phyloP scores from a whole-genome alignment of 805 yeast genomes.

The Spencermartinsiella europaea region DNA sequence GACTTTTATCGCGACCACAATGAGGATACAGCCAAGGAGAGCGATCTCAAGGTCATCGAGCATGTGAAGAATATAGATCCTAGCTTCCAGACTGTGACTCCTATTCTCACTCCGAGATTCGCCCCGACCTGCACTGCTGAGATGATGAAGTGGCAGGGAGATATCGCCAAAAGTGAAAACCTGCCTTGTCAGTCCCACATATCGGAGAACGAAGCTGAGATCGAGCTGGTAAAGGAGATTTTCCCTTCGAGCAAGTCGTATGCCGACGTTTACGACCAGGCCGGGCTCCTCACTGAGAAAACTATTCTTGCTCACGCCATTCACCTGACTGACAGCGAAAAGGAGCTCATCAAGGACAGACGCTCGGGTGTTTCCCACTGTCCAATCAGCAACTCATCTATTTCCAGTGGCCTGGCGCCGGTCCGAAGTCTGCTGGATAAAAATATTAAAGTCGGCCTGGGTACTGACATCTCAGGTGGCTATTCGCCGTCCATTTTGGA shows the following conservation, averaged over 20 bases:
- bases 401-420: slow-evolving; percentile 88
- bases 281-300: slow-evolving; percentile 51
- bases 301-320: slow-evolving; percentile 90
- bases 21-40: slow-evolving; percentile 46
- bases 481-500: slow-evolving; percentile 59
- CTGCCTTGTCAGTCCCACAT: slow-evolving; percentile 86
- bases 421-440: slow-evolving; percentile 61
- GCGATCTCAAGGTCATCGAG: slow-evolving; percentile 52
- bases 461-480: slow-evolving; percentile 79
- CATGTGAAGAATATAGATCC: slow-evolving; percentile 55
- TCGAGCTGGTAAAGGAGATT: slow-evolving; percentile 61
- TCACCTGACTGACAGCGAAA: slow-evolving; percentile 64
- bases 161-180: slow-evolving; percentile 40
- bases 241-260: slow-evolving; percentile 70
- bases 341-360: slow-evolving; percentile 46
- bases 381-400: slow-evolving; percentile 83
- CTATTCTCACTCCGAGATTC: slow-evolving; percentile 87
- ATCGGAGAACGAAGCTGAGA: slow-evolving; percentile 74
- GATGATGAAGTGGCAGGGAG: slow-evolving; percentile 59
- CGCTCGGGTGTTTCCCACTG: slow-evolving; percentile 83
- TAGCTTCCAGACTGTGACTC: slow-evolving; percentile 47
- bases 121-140: slow-evolving; percentile 79
- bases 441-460: slow-evolving; percentile 71
- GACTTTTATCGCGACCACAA: slow-evolving; percentile 58
- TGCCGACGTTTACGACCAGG: slow-evolving; percentile 69